These are phyloP conservation scores for Lyophyllum atratum DNA, from an alignment of 768 basidiomycete genomes.

Conservation along the genomic window DNA sequence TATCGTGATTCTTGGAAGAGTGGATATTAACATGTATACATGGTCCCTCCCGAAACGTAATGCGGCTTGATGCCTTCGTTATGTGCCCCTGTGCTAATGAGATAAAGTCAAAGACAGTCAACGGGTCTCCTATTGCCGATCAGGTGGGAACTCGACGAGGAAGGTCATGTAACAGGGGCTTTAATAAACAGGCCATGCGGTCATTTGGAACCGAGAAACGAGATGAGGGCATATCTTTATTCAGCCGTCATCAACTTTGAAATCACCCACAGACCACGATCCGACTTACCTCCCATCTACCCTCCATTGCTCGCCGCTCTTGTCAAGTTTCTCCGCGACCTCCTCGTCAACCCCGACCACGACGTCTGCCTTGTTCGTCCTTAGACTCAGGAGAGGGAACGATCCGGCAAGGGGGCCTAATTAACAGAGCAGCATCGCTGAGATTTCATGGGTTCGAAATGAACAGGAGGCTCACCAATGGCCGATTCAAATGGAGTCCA, in stretches of 20 bases:
- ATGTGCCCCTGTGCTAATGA: neutral
- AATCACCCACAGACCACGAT: neutral
- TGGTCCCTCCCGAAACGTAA: too few relatives aligned
- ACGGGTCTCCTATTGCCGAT: neutral
- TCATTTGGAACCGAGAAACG: slow-evolving; percentile 12
- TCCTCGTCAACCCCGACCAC: slow-evolving; percentile 79
- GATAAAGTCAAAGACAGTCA: neutral
- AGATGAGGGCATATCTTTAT: slow-evolving; percentile 44
- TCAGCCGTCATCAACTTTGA: neutral
- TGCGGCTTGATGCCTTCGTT: too few relatives aligned
- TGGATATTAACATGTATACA: too few relatives aligned
- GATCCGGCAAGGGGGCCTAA: slow-evolving; percentile 73
- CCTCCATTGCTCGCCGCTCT: slow-evolving; percentile 70
- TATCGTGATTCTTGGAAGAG: too few relatives aligned
- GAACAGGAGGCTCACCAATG: slow-evolving; percentile 48
- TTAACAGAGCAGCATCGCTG: neutral
- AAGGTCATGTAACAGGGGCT: neutral
- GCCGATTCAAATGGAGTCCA: slow-evolving; percentile 75
- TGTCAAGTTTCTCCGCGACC: slow-evolving; percentile 67
- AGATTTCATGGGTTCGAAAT: neutral
- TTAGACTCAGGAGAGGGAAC: slow-evolving; percentile 81
- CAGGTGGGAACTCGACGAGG: neutral
- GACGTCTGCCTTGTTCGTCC: slow-evolving; percentile 96
- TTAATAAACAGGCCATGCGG: too few relatives aligned
- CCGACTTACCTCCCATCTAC: slow-evolving; percentile 71